Evolutionary conservation across 169 alveolate genomes (phyloP).

Genomic region (Neospora caninum): DNA sequence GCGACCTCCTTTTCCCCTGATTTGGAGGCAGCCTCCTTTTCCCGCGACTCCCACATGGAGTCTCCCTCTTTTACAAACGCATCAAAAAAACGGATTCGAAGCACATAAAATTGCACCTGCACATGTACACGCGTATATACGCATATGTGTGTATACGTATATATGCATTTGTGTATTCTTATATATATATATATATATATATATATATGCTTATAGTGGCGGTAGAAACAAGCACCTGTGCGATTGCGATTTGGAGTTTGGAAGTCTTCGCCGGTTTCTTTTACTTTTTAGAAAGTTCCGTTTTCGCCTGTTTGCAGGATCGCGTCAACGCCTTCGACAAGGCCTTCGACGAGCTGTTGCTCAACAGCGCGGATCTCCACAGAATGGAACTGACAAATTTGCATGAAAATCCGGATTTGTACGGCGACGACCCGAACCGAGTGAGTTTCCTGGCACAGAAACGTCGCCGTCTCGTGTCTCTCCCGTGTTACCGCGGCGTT

Average conservation of each 20-base stretch:
- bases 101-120: too few species aligned
- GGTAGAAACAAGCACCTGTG: neutral
- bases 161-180: too few species aligned
- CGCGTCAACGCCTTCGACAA: constrained; percentile 77
- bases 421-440: constrained; percentile 52
- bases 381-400: constrained; percentile 61
- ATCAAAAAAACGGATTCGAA: too few species aligned
- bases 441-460: neutral
- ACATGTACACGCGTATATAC: too few species aligned
- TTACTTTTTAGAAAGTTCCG: too few species aligned
- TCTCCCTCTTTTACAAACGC: too few species aligned
- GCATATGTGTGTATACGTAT: neutral
- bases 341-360: constrained; percentile 76
- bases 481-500: neutral
- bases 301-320: constrained; percentile 34
- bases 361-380: constrained; percentile 70
- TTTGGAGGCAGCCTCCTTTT: too few species aligned
- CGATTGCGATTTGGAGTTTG: neutral
- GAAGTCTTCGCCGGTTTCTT: neutral
- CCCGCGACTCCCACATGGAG: too few species aligned
- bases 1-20: too few species aligned
- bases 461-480: neutral
- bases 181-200: too few species aligned
- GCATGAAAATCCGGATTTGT: constrained; percentile 45
- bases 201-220: too few species aligned